Evolutionary conservation across 805 yeast genomes (phyloP), one percentile per base, ranked within the genome.

Genomic region (Lipomyces spencermartinsiae): DNA sequence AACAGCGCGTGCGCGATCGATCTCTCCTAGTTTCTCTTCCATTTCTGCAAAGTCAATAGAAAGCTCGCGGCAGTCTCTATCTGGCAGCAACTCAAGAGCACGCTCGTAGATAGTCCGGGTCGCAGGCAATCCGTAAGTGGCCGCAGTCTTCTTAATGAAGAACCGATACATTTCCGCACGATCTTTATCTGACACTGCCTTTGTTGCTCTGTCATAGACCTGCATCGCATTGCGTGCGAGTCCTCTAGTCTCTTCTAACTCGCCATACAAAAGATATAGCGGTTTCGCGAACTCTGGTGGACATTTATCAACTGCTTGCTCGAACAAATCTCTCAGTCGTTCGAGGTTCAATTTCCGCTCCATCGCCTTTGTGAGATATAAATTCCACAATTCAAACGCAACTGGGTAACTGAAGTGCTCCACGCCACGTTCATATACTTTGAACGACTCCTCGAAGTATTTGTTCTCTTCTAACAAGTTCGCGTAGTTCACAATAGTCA

Each of bases 301-400:
- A 70, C 91, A 82, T 0, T 76, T 80, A 4, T 79, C 81, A 3
- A 91, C 72, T 4, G 92, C 84, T 57, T 87, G 86, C 59, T 92
- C 97, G 78, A 91, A 93, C 16, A 90, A 74, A 66, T 91, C 97
- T 49, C 97, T 80, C 5, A 90, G 78, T 69, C 89, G 78, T 71
- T 89, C 92, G 1, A 80, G 29, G 1, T 81, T 77, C 10, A 78
- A 71, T 14, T 76, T 73, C 39, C 78, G 74, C 62, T 75, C 73
- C 2, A 88, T 70, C 0, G 86, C 83, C 64, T 85, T 86, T 0
- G 83, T 77, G 39, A 93, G 75, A 76, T 92, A 93, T 9, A 84
- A 79, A 63, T 84, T 85, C 93, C 94, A 92, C 19, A 93, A 81
- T 72, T 91, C 91, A 73, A 83, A 87, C 56, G 84, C 86, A 2